Conservation (phyloP, 2,329 filamentous ascomycete genomes). For the Hortaea sp. region DNA sequence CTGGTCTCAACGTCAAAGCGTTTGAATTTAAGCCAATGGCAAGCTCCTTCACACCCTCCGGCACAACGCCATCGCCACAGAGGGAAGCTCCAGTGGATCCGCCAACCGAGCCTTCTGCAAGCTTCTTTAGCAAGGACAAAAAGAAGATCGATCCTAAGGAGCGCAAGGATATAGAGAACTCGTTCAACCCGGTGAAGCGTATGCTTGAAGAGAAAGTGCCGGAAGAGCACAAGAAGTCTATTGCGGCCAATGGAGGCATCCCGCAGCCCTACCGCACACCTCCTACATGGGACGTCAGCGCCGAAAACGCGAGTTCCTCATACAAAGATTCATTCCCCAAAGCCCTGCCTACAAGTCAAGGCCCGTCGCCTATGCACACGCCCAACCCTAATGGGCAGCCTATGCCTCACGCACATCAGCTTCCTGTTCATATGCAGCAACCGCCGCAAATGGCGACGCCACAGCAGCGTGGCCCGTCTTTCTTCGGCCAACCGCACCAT, state of each 20-base stretch:
- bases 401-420: constrained; percentile 70
- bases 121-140: constrained; percentile 19
- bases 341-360: constrained; percentile 38
- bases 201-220: constrained; percentile 51
- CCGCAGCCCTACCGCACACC: constrained; percentile 73
- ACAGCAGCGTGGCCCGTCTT: constrained; percentile 61
- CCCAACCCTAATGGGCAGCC: constrained; percentile 50
- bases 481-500: constrained; percentile 65
- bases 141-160: constrained; percentile 1
- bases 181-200: constrained; percentile 56
- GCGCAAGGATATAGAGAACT: constrained; percentile 38
- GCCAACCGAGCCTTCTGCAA: constrained; percentile 8
- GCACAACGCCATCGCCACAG: constrained; percentile 60
- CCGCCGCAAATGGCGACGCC: constrained; percentile 57
- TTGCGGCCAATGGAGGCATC: constrained; percentile 70
- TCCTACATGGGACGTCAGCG: constrained; percentile 58
- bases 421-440: constrained; percentile 71
- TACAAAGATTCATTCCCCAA: constrained; percentile 75
- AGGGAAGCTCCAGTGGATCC: constrained; percentile 16
- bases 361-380: constrained; percentile 56
- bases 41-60: constrained; percentile 67
- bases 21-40: constrained; percentile 81
- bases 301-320: constrained; percentile 64
- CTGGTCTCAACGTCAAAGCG: constrained; percentile 52
- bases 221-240: constrained; percentile 46